Conservation (phyloP, 495 filamentous ascomycete species). For the Astrothelium macrocarpum region DNA sequence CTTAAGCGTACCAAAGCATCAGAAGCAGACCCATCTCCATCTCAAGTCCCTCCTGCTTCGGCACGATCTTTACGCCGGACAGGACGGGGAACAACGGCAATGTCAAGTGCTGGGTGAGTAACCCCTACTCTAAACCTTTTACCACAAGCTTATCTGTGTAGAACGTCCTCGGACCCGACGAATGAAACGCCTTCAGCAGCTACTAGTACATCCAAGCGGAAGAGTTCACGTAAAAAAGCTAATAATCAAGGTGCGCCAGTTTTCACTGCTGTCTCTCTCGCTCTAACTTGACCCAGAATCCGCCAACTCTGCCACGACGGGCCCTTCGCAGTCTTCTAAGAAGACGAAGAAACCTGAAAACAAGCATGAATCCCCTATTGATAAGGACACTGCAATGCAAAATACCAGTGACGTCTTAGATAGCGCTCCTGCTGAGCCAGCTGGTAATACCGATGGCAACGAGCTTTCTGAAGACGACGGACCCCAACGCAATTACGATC, state of each 20-base stretch:
- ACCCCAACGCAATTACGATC: slow-evolving; percentile 43
- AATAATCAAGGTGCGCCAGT: slow-evolving; percentile 34
- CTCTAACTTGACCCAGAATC: slow-evolving; percentile 35
- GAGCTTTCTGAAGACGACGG: slow-evolving; percentile 31
- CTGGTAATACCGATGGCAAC: neutral
- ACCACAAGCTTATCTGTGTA: slow-evolving; percentile 18
- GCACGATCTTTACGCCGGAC: slow-evolving; percentile 14
- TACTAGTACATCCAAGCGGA: slow-evolving; percentile 50
- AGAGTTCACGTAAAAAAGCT: slow-evolving; percentile 55
- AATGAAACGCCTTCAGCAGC: slow-evolving; percentile 27
- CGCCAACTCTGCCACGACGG: slow-evolving; percentile 7
- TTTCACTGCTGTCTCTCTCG: slow-evolving; percentile 21
- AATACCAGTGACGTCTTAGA: slow-evolving; percentile 40
- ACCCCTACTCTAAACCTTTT: neutral
- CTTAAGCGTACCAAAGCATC: slow-evolving; percentile 22
- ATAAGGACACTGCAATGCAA: slow-evolving; percentile 33
- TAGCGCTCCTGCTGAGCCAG: neutral
- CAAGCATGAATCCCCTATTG: slow-evolving; percentile 2
- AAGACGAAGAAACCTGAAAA: slow-evolving; percentile 46
- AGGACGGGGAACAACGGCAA: slow-evolving; percentile 53
- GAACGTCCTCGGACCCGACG: slow-evolving; percentile 27
- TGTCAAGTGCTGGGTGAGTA: slow-evolving; percentile 75
- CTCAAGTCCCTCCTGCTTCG: slow-evolving; percentile 12
- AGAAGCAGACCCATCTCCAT: slow-evolving; percentile 12
- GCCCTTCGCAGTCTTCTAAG: neutral